A percentile compares a stretch with the other conserved stretches of the same genome.
These are phyloP conservation scores for Kazachstania martiniae DNA, from an alignment of 805 yeast species.

Conservation along the genomic window DNA sequence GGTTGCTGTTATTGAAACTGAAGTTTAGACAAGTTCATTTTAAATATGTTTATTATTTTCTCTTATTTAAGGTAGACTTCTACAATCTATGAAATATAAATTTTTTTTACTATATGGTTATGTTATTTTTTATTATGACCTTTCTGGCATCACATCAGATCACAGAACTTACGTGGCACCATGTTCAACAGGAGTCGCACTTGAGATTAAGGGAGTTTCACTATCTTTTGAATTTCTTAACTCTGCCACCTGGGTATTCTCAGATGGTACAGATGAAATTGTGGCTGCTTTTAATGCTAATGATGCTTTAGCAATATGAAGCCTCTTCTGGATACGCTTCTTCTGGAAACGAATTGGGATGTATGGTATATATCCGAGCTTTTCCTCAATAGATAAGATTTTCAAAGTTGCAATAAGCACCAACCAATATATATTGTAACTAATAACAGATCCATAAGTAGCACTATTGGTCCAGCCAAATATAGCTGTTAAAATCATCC, in stretches of 20 bases:
- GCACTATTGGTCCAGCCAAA: constrained; percentile 94
- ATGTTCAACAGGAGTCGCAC: not conserved
- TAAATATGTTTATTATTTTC: too few relatives aligned
- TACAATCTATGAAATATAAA: too few relatives aligned
- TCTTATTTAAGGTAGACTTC: too few relatives aligned
- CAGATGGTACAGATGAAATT: not conserved
- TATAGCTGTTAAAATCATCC: constrained; percentile 85
- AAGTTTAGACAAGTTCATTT: too few relatives aligned
- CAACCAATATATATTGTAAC: constrained; percentile 67
- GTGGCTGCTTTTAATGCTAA: constrained; percentile 10
- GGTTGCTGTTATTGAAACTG: constrained; percentile 50
- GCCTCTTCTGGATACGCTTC: constrained; percentile 36
- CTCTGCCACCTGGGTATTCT: not conserved
- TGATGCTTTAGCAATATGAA: constrained; percentile 21
- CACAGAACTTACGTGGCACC: constrained; percentile 1
- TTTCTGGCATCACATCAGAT: too few relatives aligned
- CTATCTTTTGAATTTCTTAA: constrained; percentile 20
- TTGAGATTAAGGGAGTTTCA: constrained; percentile 12
- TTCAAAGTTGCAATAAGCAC: constrained; percentile 34
- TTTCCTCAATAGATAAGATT: constrained; percentile 42
- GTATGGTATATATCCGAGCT: constrained; percentile 46
- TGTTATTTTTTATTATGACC: too few relatives aligned
- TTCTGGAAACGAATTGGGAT: constrained; percentile 55
- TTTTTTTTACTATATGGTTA: too few relatives aligned
- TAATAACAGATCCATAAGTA: constrained; percentile 73